Evolutionary conservation across 2,329 filamentous ascomycete species (phyloP).

Genomic region (Neoscytalidium dimidiatum): DNA sequence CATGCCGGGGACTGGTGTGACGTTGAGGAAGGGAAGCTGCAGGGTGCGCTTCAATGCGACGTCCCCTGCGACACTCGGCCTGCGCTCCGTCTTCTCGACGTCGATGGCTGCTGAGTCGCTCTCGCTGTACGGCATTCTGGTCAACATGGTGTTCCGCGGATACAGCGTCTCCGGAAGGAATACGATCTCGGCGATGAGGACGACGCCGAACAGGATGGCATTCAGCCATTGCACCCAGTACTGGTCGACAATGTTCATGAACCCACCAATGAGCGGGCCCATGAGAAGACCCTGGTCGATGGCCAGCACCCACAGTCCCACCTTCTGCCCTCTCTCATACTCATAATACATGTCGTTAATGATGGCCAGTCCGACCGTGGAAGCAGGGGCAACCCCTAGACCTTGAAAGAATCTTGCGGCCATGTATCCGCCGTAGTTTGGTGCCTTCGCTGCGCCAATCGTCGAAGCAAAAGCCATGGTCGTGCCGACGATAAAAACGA

Average conservation of each 20-base stretch:
- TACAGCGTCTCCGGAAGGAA: slow-evolving; percentile 61
- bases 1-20: slow-evolving; percentile 52
- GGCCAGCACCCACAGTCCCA: slow-evolving; percentile 61
- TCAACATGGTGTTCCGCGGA: slow-evolving; percentile 53
- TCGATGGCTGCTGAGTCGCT: slow-evolving; percentile 23
- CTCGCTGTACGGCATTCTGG: slow-evolving; percentile 34
- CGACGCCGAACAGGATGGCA: slow-evolving; percentile 53
- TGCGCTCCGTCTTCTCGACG: slow-evolving; percentile 27
- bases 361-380: slow-evolving; percentile 58
- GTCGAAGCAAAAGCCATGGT: slow-evolving; percentile 45
- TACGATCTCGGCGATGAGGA: slow-evolving; percentile 51
- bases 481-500: slow-evolving; percentile 51
- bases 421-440: slow-evolving; percentile 54
- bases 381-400: slow-evolving; percentile 55
- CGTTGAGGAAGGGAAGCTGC: slow-evolving; percentile 47
- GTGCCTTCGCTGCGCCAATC: slow-evolving; percentile 44
- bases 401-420: slow-evolving; percentile 62
- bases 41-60: slow-evolving; percentile 42
- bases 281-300: slow-evolving; percentile 55
- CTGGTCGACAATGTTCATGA: slow-evolving; percentile 50
- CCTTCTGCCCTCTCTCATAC: slow-evolving; percentile 56
- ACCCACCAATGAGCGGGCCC: slow-evolving; percentile 55
- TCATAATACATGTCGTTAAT: slow-evolving; percentile 60
- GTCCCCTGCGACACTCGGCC: slow-evolving; percentile 20
- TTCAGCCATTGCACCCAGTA: slow-evolving; percentile 59